phyloP scores from a whole-genome alignment of 257 asterid genomes.

The Anisodus acutangulus region DNA sequence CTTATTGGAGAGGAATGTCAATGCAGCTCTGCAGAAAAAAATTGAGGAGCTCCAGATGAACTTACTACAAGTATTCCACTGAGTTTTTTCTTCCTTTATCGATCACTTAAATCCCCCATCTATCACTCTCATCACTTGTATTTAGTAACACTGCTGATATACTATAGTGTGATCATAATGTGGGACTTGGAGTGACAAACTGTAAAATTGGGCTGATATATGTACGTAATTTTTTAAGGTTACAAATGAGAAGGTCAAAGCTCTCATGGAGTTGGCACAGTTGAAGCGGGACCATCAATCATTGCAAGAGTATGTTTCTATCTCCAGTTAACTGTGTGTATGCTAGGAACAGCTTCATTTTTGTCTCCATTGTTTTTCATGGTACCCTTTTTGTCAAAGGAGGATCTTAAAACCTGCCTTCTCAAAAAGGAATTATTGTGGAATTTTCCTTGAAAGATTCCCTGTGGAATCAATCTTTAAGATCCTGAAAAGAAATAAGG shows the following conservation, averaged over 20 bases:
- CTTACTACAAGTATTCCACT: conserved; percentile 66
- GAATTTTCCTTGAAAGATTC: conserved; percentile 4
- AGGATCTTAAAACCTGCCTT: background rate
- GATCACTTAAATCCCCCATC: background rate
- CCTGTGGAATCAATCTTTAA: background rate
- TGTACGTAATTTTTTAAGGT: conserved; percentile 56
- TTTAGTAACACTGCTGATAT: background rate
- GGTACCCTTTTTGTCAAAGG: conserved; percentile 12
- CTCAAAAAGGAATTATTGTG: conserved; percentile 18
- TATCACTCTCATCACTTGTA: background rate
- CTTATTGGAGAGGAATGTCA: conserved; percentile 78
- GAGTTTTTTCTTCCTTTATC: conserved; percentile 19
- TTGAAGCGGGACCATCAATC: conserved; percentile 69
- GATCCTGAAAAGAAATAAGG: conserved; percentile 15
- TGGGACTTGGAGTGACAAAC: conserved; percentile 14
- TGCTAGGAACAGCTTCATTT: conserved; percentile 25
- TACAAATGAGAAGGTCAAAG: conserved; percentile 91
- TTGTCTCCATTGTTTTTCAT: conserved; percentile 28
- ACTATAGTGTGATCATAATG: background rate
- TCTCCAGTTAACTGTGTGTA: conserved; percentile 29
- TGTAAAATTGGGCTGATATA: conserved; percentile 1
- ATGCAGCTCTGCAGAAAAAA: conserved; percentile 75
- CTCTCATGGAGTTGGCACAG: conserved; percentile 91
- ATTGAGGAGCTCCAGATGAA: conserved; percentile 87
- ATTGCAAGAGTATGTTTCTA: conserved; percentile 67